These are phyloP conservation scores for Bonnemaisonia californica DNA, from an alignment of 31 red algal species.

Conservation along the genomic window DNA sequence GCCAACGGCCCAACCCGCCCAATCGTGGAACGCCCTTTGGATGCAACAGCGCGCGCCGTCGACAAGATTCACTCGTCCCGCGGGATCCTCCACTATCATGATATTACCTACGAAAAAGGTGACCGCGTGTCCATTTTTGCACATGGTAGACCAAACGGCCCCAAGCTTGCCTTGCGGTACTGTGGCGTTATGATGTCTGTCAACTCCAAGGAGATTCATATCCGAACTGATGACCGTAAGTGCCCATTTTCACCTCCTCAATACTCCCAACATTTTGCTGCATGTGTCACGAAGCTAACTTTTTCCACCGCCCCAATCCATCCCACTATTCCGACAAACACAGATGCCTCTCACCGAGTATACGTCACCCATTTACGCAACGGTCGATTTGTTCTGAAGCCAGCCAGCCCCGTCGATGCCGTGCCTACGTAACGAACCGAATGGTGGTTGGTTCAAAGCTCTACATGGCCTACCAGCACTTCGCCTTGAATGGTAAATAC, in stretches of 20 bases:
- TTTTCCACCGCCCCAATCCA: too few species aligned
- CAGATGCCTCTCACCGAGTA: not conserved
- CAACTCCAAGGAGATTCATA: conserved; percentile 45
- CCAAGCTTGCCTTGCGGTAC: conserved; percentile 2
- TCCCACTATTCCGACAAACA: too few species aligned
- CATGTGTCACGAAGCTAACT: too few species aligned
- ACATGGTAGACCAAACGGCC: not conserved
- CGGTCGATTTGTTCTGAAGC: not conserved
- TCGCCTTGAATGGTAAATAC: too few species aligned
- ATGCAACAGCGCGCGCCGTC: not conserved
- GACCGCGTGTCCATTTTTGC: conserved; percentile 29
- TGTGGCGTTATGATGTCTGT: conserved; percentile 38
- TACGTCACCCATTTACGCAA: not conserved
- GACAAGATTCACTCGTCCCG: conserved; percentile 60
- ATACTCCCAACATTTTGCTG: too few species aligned
- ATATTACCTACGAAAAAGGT: conserved; percentile 46
- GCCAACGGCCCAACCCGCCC: conserved; percentile 1
- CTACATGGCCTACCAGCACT: too few species aligned
- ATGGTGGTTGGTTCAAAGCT: too few species aligned
- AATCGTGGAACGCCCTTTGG: not conserved
- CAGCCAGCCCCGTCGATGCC: not conserved
- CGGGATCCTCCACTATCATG: conserved; percentile 61
- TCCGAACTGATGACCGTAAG: conserved; percentile 46
- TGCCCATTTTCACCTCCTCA: too few species aligned
- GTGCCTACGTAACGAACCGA: not conserved